Evolutionary conservation across 2,329 filamentous ascomycete species (phyloP), one percentile per base, ranked within the genome.

Genomic region (Colletotrichum sp.): DNA sequence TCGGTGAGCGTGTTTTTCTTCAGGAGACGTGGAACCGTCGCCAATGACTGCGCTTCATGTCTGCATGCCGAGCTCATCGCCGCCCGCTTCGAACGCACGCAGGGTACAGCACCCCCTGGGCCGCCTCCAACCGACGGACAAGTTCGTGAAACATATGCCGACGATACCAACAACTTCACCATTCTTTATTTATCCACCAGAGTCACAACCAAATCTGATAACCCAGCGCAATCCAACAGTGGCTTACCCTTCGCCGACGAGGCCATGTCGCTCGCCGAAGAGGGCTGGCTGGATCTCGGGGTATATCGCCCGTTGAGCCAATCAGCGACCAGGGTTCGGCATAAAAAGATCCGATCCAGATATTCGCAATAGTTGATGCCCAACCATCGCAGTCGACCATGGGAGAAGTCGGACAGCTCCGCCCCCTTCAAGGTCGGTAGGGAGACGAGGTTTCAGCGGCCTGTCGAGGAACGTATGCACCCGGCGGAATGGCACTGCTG

Each of bases 361-460:
- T 34, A 52, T 18, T 28, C 26, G 18, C 18, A 34, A 32, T 21
- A 14, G 32, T 14, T 57, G 32, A 57, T 34, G 14, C 39, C 67
- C 48, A 57, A 63, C 52, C 39, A 64, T n/a, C 24, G 18, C 21
- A 68, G 48, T 55, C 30, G 28, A 39, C 26, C 66, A 60, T 32
- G 28, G 34, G 36, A n/a, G 6, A 64, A 5, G 57, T 24, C 26
- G 67, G 67, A 61, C 34, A 21, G 59, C 36, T 71, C 60, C 68
- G 59, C 68, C 14, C 18, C 26, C n/a, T 28, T 32, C 43, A 10
- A 16, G 36, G 12, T 61, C 34, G 18, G 26, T 52, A 48, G 12
- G 34, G n/a, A 52, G 68, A 64, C 60, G 68, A 71, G 16, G 68
- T 71, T 65, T 71, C 68, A 71, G 59, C 39, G 39, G 68, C 68